Percentiles rank a stretch among this genome's conserved stretches.
Evolutionary conservation across 805 yeast genomes (phyloP).

Genomic region (Saccharomycodes ludwigii): DNA sequence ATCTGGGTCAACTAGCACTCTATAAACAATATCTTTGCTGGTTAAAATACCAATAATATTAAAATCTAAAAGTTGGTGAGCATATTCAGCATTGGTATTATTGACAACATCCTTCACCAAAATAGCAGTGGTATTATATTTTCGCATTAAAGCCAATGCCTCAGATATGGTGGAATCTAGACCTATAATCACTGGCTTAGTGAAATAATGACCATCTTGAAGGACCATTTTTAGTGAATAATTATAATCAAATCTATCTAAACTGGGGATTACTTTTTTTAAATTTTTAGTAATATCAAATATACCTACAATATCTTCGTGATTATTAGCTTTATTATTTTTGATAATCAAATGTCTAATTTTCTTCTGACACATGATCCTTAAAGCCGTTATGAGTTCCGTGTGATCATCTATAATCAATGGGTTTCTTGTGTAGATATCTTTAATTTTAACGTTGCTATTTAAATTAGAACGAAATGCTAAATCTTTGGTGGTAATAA

Average conservation of each 20-base stretch:
- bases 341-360: slow-evolving; percentile 33
- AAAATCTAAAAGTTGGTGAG: too few relatives aligned
- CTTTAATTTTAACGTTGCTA: slow-evolving; percentile 22
- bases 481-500: slow-evolving; percentile 35
- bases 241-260: too few relatives aligned
- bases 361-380: slow-evolving; percentile 28
- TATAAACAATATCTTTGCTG: slow-evolving; percentile 31
- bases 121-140: slow-evolving; percentile 29
- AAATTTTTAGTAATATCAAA: slow-evolving; percentile 31
- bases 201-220: slow-evolving; percentile 8
- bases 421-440: slow-evolving; percentile 30
- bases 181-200: slow-evolving; percentile 25
- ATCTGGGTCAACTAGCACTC: slow-evolving; percentile 25
- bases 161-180: slow-evolving; percentile 25
- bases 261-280: slow-evolving; percentile 24
- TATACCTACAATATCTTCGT: slow-evolving; percentile 28
- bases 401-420: slow-evolving; percentile 24
- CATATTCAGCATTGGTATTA: too few relatives aligned
- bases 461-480: slow-evolving; percentile 27
- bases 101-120: slow-evolving; percentile 24
- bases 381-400: too few relatives aligned
- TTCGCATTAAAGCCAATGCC: slow-evolving; percentile 30
- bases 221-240: too few relatives aligned
- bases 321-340: slow-evolving; percentile 22
- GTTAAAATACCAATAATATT: slow-evolving; percentile 34